Evolutionary conservation across 2,329 filamentous ascomycete species (phyloP).

Genomic region (Fusarium sp.): DNA sequence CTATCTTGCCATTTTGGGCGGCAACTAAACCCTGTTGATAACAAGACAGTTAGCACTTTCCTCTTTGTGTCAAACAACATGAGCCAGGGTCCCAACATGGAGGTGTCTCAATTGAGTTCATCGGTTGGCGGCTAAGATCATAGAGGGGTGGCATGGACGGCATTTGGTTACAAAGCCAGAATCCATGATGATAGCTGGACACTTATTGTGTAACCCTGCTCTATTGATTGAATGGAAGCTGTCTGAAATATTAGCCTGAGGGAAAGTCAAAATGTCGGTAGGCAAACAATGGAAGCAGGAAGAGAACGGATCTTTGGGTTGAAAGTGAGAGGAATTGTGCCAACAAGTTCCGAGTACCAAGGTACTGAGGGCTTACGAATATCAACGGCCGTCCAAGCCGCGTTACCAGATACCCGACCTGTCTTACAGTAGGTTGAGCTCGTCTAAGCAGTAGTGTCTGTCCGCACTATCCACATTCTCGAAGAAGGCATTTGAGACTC

Average conservation of each 20-base stretch:
- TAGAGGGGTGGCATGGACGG: constrained; percentile 14
- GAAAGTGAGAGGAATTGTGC: background rate
- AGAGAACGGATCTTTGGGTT: background rate
- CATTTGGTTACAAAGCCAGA: constrained; percentile 22
- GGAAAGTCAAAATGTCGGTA: background rate
- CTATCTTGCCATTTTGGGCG: constrained; percentile 37
- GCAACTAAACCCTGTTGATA: constrained; percentile 33
- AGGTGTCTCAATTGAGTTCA: constrained; percentile 37
- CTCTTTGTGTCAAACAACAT: constrained; percentile 30
- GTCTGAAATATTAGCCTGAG: background rate
- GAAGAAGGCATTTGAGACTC: background rate
- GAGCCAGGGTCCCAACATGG: constrained; percentile 26
- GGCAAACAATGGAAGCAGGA: background rate
- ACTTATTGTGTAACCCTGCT: constrained; percentile 13
- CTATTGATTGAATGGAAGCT: constrained; percentile 1
- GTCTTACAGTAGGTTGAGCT: constrained; percentile 3
- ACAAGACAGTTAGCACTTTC: constrained; percentile 20
- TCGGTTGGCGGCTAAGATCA: constrained; percentile 22
- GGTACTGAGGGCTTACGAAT: background rate
- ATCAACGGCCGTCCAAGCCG: background rate
- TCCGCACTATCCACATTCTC: background rate
- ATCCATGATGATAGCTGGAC: constrained; percentile 11
- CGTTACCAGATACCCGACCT: background rate
- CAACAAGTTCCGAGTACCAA: background rate
- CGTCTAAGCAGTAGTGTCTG: background rate